phyloP scores from a whole-genome alignment of 2,329 filamentous ascomycete genomes.

The Mycogone perniciosa region DNA sequence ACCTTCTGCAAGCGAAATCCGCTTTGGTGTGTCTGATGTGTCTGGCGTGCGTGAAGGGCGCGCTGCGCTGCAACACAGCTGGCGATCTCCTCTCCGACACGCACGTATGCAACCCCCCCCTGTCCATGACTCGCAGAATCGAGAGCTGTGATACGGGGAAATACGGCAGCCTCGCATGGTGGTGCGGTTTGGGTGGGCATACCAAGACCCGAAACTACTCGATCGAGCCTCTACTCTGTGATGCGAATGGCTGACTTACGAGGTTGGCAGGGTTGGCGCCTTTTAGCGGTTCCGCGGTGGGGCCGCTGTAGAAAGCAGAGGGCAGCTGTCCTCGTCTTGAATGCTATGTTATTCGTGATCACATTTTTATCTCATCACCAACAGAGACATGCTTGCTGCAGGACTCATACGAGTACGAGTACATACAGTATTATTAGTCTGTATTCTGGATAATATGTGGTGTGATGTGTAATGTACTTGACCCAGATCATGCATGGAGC shows the following conservation, averaged over 20 bases:
- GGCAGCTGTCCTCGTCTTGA: no score
- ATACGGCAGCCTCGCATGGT: neutral
- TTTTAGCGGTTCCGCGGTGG: neutral
- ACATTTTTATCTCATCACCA: neutral
- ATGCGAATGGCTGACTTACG: slow-evolving; percentile 9
- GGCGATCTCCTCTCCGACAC: no score
- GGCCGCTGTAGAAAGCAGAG: neutral
- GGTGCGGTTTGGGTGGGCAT: neutral
- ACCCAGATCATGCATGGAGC: no score
- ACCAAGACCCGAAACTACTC: neutral
- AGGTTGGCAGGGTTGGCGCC: neutral
- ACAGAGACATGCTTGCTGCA: neutral
- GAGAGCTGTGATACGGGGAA: slow-evolving; percentile 7
- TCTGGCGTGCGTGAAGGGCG: no score
- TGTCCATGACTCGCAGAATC: neutral
- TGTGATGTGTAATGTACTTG: no score
- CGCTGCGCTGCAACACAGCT: no score
- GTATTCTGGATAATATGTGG: no score
- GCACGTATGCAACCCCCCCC: neutral
- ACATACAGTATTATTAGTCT: no score
- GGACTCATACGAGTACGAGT: no score
- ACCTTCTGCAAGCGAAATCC: no score
- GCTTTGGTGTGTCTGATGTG: no score
- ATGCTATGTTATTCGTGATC: no score
- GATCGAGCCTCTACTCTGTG: neutral